phyloP scores from a whole-genome alignment of 164 flowering plant species.

The Platanus orientalis region DNA sequence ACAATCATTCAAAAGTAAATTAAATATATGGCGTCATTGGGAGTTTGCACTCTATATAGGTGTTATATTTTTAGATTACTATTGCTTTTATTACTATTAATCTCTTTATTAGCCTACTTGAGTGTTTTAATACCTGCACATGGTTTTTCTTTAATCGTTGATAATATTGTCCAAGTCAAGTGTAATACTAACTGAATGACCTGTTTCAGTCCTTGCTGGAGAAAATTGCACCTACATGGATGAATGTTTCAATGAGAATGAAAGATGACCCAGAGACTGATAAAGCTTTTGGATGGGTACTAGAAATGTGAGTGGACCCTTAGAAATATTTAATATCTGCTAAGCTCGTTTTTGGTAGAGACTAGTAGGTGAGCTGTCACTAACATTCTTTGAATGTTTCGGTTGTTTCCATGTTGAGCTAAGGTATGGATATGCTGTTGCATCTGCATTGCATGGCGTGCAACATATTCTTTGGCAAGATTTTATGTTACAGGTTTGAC shows the following conservation, averaged over 20 bases:
- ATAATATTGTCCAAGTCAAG: background rate
- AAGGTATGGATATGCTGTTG: conserved; percentile 75
- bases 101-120: no score
- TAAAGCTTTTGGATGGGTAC: conserved; percentile 92
- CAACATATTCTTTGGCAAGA: conserved; percentile 83
- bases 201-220: conserved; percentile 49
- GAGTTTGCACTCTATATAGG: background rate
- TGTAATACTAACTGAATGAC: background rate
- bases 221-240: conserved; percentile 95
- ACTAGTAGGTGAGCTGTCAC: background rate
- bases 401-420: conserved; percentile 8
- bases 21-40: background rate
- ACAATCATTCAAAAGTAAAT: background rate
- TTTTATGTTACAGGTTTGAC: conserved; percentile 89
- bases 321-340: background rate
- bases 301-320: conserved; percentile 74
- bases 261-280: conserved; percentile 89
- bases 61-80: background rate
- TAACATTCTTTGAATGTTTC: conserved; percentile 1
- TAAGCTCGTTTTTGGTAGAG: background rate
- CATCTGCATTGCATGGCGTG: conserved; percentile 92
- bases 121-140: no score
- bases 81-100: background rate
- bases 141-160: background rate
- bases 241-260: conserved; percentile 89